Base-by-base conservation (phyloP, 768 basidiomycete genomes). In the Suillus weaverae region DNA sequence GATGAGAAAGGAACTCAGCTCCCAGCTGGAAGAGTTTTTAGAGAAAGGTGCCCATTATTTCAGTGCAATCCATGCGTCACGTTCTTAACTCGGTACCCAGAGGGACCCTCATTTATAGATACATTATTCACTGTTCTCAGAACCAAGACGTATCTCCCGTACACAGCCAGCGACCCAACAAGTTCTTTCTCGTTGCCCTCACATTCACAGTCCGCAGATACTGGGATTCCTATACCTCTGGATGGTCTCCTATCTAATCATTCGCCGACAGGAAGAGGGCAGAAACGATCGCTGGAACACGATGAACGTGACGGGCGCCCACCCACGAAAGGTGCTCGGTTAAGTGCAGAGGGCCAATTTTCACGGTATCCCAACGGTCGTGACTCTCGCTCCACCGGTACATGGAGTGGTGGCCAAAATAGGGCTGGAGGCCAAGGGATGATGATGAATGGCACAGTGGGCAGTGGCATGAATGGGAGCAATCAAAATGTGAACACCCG, bases 11-110 rank as follows among this genome's bases (percentile, higher is more conserved):
- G 92, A 94, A 72, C 80, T 97, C 62, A 74, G 81, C 2, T 71
- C 83, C 0, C 94, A 97, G 73, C 82, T 98, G 62, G 90, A 90
- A 62, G 96, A 97, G 76, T 99, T 99, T 76, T 84, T 99, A 32
- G 95, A 97, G 80, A 90, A 91, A 79, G 91, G 95, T 92, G 65
- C 65, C 83, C 72, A 22, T 36, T 54, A 9, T 48, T 13, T 22
- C 10, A 8, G 30, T 30, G 14, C 60, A 44, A n/a, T 53, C 50
- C 33, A 13, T 32, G 38, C 38, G 18, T 26, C 44, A 63, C 20
- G 20, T 70, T 41, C 69, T 68, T 62, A 70, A 64, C 32, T 46
- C 26, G 64, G 44, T 53, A 69, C 60, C 61, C 78, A 84, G 89
- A 95, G 84, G 89, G 83, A 71, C 77, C 78, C 60, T 78, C 81